Percentiles rank a stretch among this genome's conserved stretches.
These are phyloP conservation scores for Schoenoplectus triqueter DNA, from an alignment of 202 grass and related monocot species.

Conservation along the genomic window DNA sequence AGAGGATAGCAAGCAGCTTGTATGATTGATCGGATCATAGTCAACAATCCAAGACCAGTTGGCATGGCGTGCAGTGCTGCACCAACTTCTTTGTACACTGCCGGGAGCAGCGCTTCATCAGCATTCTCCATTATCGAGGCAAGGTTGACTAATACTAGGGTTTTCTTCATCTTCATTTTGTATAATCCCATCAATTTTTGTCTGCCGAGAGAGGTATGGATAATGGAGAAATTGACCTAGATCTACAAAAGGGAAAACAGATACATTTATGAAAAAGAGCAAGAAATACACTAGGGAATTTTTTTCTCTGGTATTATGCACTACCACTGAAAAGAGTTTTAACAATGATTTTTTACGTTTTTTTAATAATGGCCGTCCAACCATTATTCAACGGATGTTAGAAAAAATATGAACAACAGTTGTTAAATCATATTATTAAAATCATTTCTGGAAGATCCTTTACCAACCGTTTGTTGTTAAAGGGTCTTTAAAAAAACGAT, in stretches of 20 bases:
- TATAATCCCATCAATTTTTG: conserved; percentile 9
- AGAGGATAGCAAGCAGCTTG: conserved; percentile 65
- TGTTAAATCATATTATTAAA: no score
- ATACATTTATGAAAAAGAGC: not conserved
- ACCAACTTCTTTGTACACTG: conserved; percentile 58
- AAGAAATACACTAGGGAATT: not conserved
- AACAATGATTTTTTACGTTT: no score
- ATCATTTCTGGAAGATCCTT: no score
- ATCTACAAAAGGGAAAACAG: not conserved
- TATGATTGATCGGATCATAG: conserved; percentile 67
- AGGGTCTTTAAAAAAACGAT: no score
- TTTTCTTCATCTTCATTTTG: conserved; percentile 37
- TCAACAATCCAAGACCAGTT: conserved; percentile 59
- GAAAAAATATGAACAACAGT: no score
- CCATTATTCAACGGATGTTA: no score
- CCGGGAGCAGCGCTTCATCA: conserved; percentile 54
- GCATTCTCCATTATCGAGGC: conserved; percentile 50
- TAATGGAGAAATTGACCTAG: conserved; percentile 19
- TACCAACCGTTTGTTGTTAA: no score
- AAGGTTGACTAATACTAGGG: conserved; percentile 48
- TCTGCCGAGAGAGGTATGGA: conserved; percentile 11
- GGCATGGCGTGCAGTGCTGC: conserved; percentile 46
- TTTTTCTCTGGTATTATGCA: no score
- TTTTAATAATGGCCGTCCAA: no score
- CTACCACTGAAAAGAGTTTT: no score